Conservation (phyloP, 1,284 basidiomycete species). For the Pascua guehoae region DNA sequence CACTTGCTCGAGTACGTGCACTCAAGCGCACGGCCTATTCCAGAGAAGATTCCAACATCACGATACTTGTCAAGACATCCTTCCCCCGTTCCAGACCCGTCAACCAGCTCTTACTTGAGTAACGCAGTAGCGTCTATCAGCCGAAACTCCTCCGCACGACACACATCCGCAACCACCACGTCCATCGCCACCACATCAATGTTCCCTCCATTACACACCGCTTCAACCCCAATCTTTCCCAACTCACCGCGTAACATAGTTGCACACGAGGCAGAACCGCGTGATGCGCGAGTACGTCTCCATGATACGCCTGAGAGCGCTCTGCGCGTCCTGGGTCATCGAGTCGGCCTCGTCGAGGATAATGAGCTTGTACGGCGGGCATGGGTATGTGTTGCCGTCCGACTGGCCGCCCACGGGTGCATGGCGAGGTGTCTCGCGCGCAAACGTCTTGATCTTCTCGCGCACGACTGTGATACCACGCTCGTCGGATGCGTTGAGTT, state of each 20-base stretch:
- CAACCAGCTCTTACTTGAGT: too few species aligned
- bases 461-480: conserved; percentile 94
- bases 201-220: not conserved
- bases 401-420: conserved; percentile 59
- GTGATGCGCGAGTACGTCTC: conserved; percentile 96
- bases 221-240: not conserved
- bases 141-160: too few species aligned
- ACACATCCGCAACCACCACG: too few species aligned
- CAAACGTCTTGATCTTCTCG: conserved; percentile 99
- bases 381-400: conserved; percentile 83
- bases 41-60: too few species aligned
- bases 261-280: conserved; percentile 97
- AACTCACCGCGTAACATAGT: conserved; percentile 91
- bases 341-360: conserved; percentile 99
- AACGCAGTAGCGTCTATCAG: too few species aligned
- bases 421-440: conserved; percentile 85
- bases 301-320: conserved; percentile 94
- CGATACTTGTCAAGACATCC: too few species aligned
- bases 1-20: too few species aligned
- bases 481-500: conserved; percentile 98
- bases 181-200: too few species aligned
- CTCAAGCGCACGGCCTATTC: too few species aligned
- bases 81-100: too few species aligned
- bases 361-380: conserved; percentile 98
- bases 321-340: conserved; percentile 99